Evolutionary conservation across 2,329 filamentous ascomycete genomes (phyloP).

Genomic region (Epichloe sp.): DNA sequence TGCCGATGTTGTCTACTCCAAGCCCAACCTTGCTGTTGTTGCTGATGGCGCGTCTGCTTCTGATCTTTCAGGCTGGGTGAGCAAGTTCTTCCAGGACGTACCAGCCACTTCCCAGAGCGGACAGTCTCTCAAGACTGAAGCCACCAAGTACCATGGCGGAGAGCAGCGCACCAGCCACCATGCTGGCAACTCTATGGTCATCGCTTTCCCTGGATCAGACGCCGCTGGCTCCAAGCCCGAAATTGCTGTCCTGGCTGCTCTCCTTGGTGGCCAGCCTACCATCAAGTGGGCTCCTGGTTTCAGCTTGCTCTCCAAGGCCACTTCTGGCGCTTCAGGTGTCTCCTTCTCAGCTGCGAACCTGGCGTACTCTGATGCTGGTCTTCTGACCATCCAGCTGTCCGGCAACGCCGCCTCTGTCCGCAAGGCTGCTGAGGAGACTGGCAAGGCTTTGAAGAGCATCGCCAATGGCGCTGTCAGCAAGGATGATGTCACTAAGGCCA

Average conservation of each 20-base stretch:
- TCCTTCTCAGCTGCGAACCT: constrained; percentile 62
- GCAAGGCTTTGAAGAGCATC: constrained; percentile 71
- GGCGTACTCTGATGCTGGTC: constrained; percentile 87
- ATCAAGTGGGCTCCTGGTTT: constrained; percentile 97
- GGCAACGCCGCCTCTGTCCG: constrained; percentile 63
- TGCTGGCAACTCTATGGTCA: constrained; percentile 68
- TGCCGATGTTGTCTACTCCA: constrained; percentile 68
- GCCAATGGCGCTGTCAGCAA: constrained; percentile 61
- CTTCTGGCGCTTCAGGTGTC: constrained; percentile 51
- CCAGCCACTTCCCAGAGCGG: constrained; percentile 40
- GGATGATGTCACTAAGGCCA: constrained; percentile 84
- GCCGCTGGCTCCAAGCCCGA: constrained; percentile 77
- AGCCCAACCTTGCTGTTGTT: constrained; percentile 82
- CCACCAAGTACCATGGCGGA: constrained; percentile 84
- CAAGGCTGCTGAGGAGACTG: constrained; percentile 60
- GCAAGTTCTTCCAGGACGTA: constrained; percentile 75
- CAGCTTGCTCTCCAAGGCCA: constrained; percentile 74
- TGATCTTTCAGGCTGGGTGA: constrained; percentile 77
- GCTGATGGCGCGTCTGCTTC: constrained; percentile 72
- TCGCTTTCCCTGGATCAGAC: constrained; percentile 87
- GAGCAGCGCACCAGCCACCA: constrained; percentile 78
- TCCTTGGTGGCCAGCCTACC: constrained; percentile 78
- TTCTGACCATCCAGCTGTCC: constrained; percentile 69
- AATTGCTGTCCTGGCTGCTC: constrained; percentile 70
- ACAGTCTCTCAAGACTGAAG: constrained; percentile 41